Evolutionary conservation across 2,329 filamentous ascomycete species (phyloP), one percentile per base, ranked within the genome.

Genomic region (Aspergillus fischeri): DNA sequence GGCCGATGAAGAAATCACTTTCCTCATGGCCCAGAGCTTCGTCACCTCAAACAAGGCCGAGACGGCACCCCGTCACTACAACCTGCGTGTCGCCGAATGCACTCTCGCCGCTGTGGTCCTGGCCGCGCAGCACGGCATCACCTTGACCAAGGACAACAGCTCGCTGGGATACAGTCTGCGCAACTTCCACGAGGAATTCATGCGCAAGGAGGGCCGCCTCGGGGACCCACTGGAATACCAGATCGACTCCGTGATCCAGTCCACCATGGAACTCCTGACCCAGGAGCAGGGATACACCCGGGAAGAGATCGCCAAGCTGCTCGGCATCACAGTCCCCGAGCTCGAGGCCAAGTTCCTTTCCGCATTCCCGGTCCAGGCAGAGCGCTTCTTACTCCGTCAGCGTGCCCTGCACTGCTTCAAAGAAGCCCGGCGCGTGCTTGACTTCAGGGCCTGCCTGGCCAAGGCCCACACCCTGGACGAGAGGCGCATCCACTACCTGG

Each of bases 81-180:
- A 99, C 74, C 84, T 99, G 25, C 89, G 94, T 28, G 94, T 99
- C 1, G 94, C 97, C 41, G 94, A 99, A 77, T 95, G 91, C 78
- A 94, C 89, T 54, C 83, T 99, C 32, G 94, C 94, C 3, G 92
- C 94, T 3, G 78, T 83, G 17, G 81, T 87, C 29, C 75, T 89
- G 2, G 81, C 84, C 44, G 86, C 85, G 65, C 79, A 81, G 44
- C 80, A 86, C 59, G 78, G 78, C 2, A 69, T 88, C 38, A 86
- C 84, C 0, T 84, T 97, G 0, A 87, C 90, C 20, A 77, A 83
- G 55, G 94, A 99, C 73, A 86, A 87, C 4, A 90, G 89, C 3
- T 93, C 94, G 0, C 81, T 97, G 8, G 91, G 90, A 8, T 85
- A 90, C 71, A 92, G 88, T 63, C 82, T 99, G 29, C 88, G 88